Conservation (phyloP, 1,284 basidiomycete genomes). For the Tranzscheliella williamsii region DNA sequence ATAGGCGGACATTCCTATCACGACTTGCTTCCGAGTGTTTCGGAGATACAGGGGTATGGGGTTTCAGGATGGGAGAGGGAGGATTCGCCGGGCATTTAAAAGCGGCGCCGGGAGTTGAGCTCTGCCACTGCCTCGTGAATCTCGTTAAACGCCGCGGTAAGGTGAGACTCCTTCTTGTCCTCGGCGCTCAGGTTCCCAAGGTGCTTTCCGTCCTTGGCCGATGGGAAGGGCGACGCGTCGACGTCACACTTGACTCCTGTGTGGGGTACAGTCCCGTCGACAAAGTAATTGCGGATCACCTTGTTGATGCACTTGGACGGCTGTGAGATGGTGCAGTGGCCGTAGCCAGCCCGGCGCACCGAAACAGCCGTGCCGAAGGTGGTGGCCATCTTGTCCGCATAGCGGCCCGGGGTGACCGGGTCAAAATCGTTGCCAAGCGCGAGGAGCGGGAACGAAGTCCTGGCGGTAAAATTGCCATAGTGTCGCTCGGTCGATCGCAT, state of each 20-base stretch:
- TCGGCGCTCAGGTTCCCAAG: no score
- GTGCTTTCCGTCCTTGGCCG: no score
- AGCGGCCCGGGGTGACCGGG: slow-evolving; percentile 39
- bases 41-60: no score
- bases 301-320: slow-evolving; percentile 38
- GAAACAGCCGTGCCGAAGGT: slow-evolving; percentile 26
- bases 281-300: slow-evolving; percentile 39
- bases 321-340: slow-evolving; percentile 40
- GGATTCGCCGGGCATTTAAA: no score
- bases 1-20: no score
- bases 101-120: no score
- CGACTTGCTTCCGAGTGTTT: no score
- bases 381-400: slow-evolving; percentile 36
- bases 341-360: slow-evolving; percentile 33
- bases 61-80: no score
- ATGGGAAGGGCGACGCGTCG: slow-evolving; percentile 23
- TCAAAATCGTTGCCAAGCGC: slow-evolving; percentile 44
- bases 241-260: slow-evolving; percentile 32
- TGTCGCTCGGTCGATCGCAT: slow-evolving; percentile 36
- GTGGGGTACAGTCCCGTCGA: slow-evolving; percentile 34
- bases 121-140: no score
- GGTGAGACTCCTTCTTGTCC: no score
- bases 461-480: slow-evolving; percentile 31
- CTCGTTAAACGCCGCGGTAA: no score
- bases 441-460: slow-evolving; percentile 37